Evolutionary conservation across 495 filamentous ascomycete genomes (phyloP), one percentile per base, ranked within the genome.

Genomic region (Chaetomium fimeti): DNA sequence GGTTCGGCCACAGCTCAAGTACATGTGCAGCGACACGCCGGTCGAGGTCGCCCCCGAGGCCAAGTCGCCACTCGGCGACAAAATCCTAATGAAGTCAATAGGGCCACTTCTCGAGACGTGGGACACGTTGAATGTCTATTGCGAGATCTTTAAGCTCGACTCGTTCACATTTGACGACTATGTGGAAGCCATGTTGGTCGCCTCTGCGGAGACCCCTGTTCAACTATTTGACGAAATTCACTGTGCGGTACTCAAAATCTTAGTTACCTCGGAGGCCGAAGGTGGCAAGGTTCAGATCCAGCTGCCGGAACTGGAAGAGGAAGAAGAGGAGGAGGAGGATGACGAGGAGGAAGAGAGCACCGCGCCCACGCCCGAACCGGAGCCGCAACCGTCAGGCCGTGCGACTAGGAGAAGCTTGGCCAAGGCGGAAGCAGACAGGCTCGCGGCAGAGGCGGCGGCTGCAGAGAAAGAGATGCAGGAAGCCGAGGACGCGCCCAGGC

Each of bases 131-230:
- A 98, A 96, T 70, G 93, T 98, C 38, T 97, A 95, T 71, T 95
- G 91, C 69, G 90, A 96, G 71, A 88, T 97, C 12, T 96, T 91
- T 69, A 85, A 90, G 66, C 82, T 98, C 25, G 94, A 98, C 73
- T 97, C 93, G 0, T 98, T 98, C 71, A 98, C 93, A 0, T 93
- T 98, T 69, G 94, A 98, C 71, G 95, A 98, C 76, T 98, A 91
- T 70, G 76, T 96, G 22, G 91, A 97, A 70, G 89, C 93, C 5
- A 86, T 98, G 81, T 83, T 87, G 55, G 89, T 94, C 61, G 83
- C 87, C 0, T 91, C 87, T 0, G 85, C 89, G 12, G 90, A 92
- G 32, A 79, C 87, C 2, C 88, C 91, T 27, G 97, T 95, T 59
- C 88, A 97, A 72, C 81, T 98, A 0, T 90, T 97, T 68, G 87